Conservation (phyloP, 352 stramenopile species). For the Elongisporangium undulatum region DNA sequence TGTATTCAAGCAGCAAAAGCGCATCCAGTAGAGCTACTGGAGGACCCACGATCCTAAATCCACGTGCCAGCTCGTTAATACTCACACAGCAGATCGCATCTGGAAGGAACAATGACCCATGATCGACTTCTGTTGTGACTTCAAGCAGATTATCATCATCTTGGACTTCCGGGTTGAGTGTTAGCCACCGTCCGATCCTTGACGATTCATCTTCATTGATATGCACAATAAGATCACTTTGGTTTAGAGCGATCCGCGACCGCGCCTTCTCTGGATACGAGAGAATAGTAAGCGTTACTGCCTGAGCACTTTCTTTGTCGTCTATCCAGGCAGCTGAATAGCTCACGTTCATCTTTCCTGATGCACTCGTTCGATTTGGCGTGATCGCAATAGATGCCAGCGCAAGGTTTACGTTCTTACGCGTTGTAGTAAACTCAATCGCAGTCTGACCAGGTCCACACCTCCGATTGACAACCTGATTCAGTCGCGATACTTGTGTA, state of each 20-base stretch:
- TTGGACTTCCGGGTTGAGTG: conserved; percentile 4
- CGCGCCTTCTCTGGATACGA: background rate
- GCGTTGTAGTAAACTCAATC: background rate
- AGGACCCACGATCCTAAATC: conserved; percentile 17
- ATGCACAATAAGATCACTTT: conserved; percentile 4
- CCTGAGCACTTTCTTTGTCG: background rate
- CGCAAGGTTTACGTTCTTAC: background rate
- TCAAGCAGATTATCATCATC: conserved; percentile 13
- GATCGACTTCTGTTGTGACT: conserved; percentile 8
- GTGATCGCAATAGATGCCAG: conserved; percentile 1
- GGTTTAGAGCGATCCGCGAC: conserved; percentile 4
- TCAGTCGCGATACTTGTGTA: background rate
- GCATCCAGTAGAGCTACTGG: conserved; percentile 8
- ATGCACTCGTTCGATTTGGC: background rate
- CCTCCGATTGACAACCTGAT: background rate
- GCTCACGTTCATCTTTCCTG: background rate
- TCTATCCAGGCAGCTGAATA: background rate
- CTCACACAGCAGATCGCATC: conserved; percentile 19
- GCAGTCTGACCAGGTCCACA: background rate
- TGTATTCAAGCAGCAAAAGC: conserved; percentile 12
- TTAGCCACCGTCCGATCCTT: conserved; percentile 11
- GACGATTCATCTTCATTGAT: conserved; percentile 1
- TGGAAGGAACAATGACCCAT: conserved; percentile 16
- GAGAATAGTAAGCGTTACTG: background rate
- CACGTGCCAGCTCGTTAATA: conserved; percentile 7